Evolutionary conservation across 495 filamentous ascomycete species (phyloP).

Genomic region (Acidomyces sp.): DNA sequence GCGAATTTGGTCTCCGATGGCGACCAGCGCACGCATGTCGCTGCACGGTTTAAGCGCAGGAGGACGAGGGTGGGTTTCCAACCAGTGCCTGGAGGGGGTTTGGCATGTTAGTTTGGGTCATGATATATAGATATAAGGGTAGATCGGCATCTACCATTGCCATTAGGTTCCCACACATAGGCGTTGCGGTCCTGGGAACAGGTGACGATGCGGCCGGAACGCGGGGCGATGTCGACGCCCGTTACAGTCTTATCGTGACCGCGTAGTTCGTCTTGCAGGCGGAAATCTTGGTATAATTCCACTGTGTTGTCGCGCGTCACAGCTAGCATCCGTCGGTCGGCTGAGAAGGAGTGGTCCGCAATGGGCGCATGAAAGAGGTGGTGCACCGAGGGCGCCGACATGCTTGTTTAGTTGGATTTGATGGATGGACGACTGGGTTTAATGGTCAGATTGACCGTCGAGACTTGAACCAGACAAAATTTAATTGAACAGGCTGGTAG

Average conservation of each 20-base stretch:
- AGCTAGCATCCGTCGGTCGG: constrained; percentile 76
- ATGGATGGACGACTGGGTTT: background rate
- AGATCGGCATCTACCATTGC: constrained; percentile 68
- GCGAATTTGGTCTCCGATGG: constrained; percentile 95
- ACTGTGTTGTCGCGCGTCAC: constrained; percentile 84
- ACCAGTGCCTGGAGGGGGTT: too few species aligned
- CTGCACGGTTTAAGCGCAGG: constrained; percentile 90
- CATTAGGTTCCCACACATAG: constrained; percentile 89
- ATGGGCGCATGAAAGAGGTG: constrained; percentile 95
- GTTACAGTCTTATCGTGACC: constrained; percentile 96
- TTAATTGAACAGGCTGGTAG: too few species aligned
- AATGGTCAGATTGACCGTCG: background rate
- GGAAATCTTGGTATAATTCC: constrained; percentile 79
- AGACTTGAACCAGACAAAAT: constrained; percentile 25
- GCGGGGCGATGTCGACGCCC: constrained; percentile 86
- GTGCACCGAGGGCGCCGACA: constrained; percentile 81
- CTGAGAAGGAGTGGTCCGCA: constrained; percentile 93
- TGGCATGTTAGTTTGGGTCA: too few species aligned
- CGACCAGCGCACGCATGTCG: constrained; percentile 95
- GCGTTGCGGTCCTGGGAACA: constrained; percentile 98
- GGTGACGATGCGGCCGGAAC: constrained; percentile 82
- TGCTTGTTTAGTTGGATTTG: constrained; percentile 30
- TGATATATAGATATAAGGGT: too few species aligned
- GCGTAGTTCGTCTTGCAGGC: constrained; percentile 77
- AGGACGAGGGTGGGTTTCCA: constrained; percentile 97